phyloP scores from a whole-genome alignment of 768 basidiomycete genomes.

The Russula griseocarnosa region DNA sequence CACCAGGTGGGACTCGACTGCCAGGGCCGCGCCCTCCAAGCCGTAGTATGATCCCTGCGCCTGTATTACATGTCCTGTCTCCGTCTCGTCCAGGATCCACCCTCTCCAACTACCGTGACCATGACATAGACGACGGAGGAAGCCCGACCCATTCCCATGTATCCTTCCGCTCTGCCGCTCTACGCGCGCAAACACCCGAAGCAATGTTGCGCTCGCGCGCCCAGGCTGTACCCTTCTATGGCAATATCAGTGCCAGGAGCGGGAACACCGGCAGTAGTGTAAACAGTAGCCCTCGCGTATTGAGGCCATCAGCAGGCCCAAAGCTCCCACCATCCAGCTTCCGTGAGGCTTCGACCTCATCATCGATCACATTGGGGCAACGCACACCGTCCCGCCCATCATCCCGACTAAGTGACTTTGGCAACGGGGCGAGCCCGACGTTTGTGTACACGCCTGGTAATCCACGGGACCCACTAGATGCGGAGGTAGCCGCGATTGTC shows the following conservation, averaged over 20 bases:
- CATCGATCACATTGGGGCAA: conserved; percentile 42
- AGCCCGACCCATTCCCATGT: conserved; percentile 25
- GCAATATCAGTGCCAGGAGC: conserved; percentile 31
- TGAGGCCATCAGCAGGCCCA: conserved; percentile 39
- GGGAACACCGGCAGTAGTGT: neutral
- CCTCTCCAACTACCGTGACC: conserved; percentile 53
- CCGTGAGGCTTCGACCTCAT: conserved; percentile 45
- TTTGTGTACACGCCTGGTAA: conserved; percentile 65
- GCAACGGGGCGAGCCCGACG: conserved; percentile 42
- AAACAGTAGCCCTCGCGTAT: conserved; percentile 37
- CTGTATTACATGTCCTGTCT: conserved; percentile 63
- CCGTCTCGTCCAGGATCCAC: conserved; percentile 68
- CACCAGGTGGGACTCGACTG: conserved; percentile 41
- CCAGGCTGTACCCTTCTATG: conserved; percentile 54
- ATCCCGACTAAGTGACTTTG: conserved; percentile 56
- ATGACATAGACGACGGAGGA: neutral
- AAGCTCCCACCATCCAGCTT: conserved; percentile 75
- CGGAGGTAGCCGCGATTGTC: conserved; percentile 68
- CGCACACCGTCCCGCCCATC: conserved; percentile 49
- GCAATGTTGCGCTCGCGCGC: conserved; percentile 54
- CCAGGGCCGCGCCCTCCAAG: conserved; percentile 74
- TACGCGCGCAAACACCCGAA: conserved; percentile 69
- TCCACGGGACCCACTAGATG: conserved; percentile 74
- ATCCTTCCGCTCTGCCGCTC: conserved; percentile 42
- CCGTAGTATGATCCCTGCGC: conserved; percentile 79